Percentiles rank a stretch among this genome's conserved stretches.
These are phyloP conservation scores for Suhomyces terraborum DNA, from an alignment of 1,139 yeast species.

Conservation along the genomic window DNA sequence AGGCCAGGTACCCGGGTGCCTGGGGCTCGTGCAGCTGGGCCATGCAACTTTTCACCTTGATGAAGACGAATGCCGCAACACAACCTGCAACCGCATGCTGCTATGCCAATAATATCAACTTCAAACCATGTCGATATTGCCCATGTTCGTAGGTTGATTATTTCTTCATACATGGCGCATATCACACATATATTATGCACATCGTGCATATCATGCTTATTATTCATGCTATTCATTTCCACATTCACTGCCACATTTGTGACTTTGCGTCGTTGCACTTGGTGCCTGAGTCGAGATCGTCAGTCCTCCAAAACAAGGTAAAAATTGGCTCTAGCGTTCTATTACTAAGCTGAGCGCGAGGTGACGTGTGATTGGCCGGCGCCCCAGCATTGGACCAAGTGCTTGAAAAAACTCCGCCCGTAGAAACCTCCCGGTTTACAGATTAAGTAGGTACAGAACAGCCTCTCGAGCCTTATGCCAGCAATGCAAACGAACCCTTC, in stretches of 20 bases:
- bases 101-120: not conserved
- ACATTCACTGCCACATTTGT: not conserved
- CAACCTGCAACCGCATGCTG: not conserved
- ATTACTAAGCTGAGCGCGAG: no score
- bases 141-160: not conserved
- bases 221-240: no score
- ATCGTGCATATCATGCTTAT: not conserved
- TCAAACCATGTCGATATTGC: not conserved
- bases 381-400: no score
- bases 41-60: no score
- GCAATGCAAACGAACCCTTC: conserved; percentile 1
- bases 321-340: no score
- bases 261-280: not conserved
- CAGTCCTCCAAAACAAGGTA: not conserved
- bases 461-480: no score
- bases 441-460: no score
- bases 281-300: not conserved
- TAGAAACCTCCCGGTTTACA: no score
- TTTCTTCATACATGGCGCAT: not conserved
- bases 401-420: no score
- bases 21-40: not conserved
- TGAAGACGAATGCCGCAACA: not conserved
- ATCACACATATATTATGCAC: no score
- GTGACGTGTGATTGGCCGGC: no score
- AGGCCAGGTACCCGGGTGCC: not conserved